Base-by-base conservation (phyloP, 2,329 filamentous ascomycete species). In the Fusarium brevicatenulatum region DNA sequence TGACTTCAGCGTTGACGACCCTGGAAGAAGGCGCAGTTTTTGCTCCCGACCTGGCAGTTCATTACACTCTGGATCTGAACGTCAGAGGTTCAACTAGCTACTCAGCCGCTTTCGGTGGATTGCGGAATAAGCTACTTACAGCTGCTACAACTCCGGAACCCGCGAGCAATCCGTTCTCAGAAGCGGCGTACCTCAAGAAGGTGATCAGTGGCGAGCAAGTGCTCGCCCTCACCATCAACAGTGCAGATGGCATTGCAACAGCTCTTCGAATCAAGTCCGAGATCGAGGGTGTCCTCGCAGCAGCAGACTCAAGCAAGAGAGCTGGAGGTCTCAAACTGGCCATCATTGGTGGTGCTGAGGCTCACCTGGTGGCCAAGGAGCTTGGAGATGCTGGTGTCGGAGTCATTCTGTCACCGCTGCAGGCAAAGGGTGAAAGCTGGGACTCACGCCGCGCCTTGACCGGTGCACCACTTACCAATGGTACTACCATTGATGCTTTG, bases 391-490 rank as follows among this genome's bases (percentile, higher is more conserved):
- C 90, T 0, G 72, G 83, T 2, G 87, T 91, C 1, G 85, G 88
- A 65, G 88, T 93, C 25, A 86, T 92, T 32, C 85, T 93, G 4
- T 84, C 87, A 0, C 90, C 90, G 3, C 79, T 91, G 18, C 86
- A 89, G 70, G 86, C 88, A 1, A 89, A 88, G 75, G 84, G 86
- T 5, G 79, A 77, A 7, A 80, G 78, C 0, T 93, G 91, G 91
- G 90, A 92, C 69, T 83, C 91, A 79, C 87, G 89, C 1, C 87
- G 90, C 4, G 86, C 89, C 0, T 82, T 92, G 16, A 87, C 89
- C 0, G 91, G 91, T 4, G 90, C 91, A 9, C 91, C 91, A 2
- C 83, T 92, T 1, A 91, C 90, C 2, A 91, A 91, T 73, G 90
- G 90, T 32, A 92, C 91, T 2, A 86, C 86, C 0, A 82, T 91